Evolutionary conservation across 2,329 filamentous ascomycete genomes (phyloP), one percentile per base, ranked within the genome.

Genomic region (Curvularia spicifera): DNA sequence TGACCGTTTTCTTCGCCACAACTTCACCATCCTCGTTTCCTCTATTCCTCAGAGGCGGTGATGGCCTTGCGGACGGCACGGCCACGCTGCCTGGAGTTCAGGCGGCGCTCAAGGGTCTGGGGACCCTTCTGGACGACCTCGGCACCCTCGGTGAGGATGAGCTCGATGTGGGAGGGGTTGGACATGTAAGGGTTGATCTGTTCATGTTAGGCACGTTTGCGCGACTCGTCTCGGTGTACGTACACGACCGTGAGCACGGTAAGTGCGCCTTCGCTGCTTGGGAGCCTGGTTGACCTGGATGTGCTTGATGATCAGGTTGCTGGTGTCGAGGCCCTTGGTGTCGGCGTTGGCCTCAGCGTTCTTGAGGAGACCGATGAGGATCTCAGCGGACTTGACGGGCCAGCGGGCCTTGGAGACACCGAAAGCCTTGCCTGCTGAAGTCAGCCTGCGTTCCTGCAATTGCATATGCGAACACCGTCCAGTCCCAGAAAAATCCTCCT

Each of bases 181-280:
- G 93, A 97, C 96, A 99, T 98, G 89, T 98, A 99, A 68, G 95
- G 95, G 90, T 99, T 99, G 87, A 99, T 99, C 93, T 97, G 64
- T 63, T 29, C 48, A 48, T 56, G 48, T 70, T 63, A 64, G 63
- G 35, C 15, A 47, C 63, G 26, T 31, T 22, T 40, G 15, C 46
- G 13, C 4, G 40, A 37, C 43, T n/a, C 39, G 12, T n/a, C 28
- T 43, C 22, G 53, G 35, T 50, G 43, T 59, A 92, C 93, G 78
- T 96, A 97, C 94, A 87, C 95, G 93, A 89, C 95, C 95, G 88
- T 99, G 95, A 70, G 96, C 96, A 89, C 95, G 93, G 91, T 99
- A 99, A 80, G 95, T 99, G 83, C 95, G 90, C 85, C 95, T 89
- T 81, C 95, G 90, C 88, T 98, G 94, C 90, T 98, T 98, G 78